Base-by-base conservation (phyloP, 352 stramenopile species). In the Thalassiosira livingstoniorum region DNA sequence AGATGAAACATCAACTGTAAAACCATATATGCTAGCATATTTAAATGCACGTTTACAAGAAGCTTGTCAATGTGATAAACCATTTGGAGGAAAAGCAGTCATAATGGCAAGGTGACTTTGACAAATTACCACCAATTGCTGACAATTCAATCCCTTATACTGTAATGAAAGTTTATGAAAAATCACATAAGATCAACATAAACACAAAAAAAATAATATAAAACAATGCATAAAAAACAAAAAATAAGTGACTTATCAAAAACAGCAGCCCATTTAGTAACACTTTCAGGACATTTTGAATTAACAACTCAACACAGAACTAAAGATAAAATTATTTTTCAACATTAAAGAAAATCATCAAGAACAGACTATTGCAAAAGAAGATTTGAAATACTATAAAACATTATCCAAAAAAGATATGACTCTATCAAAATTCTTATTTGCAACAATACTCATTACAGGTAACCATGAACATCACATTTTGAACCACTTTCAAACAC, bases 1-100 rank as follows among this genome's bases (percentile, higher is more conserved):
- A 37, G 71, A 79, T 43, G 71, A 79, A 63, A 79, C 72, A 27
- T 79, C 71, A 29, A 79, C 60, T 23, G 58, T 79, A 7, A 79
- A 79, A 29, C 71, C 71, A 7, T 70, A 51, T 25, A 63, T 79
- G 58, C 35, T 79, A 7, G 60, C 18, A 23, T 79, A 79, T 42
- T 34, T 79, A 39, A 72, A 79, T 43, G 35, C 57, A 62, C 21
- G 71, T 15, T 29, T 79, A 4, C 57, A 72, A 54, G 37, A 61
- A 64, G 71, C 71, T 34, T 64, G 39, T 29, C 10, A 18, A 7
- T 79, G 25, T 1, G 62, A 62, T 4, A 62, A 45, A 54, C 71
- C 71, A 25, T 79, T 79, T 66, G 71, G 71, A 4, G 71, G 71
- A 2, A 70, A 72, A 34, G 57, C 71, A n/a, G 39, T 79, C 21